Percentiles rank a stretch among this genome's conserved stretches.
These are phyloP conservation scores for Diutina neorugosa DNA, from an alignment of 1,139 yeast genomes.

Conservation along the genomic window DNA sequence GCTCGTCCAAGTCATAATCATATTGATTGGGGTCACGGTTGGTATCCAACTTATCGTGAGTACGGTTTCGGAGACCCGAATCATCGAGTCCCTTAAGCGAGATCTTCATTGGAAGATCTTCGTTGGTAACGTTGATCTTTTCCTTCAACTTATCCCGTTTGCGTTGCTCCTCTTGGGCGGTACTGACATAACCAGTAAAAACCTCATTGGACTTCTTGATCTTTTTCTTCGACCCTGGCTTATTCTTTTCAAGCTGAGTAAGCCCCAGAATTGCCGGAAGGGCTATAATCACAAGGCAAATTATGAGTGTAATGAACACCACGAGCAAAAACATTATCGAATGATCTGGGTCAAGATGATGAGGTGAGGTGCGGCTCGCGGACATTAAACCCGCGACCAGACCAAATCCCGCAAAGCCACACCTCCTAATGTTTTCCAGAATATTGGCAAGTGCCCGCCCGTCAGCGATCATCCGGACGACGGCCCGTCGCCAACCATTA, in stretches of 20 bases:
- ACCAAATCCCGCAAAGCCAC: background rate
- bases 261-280: constrained; percentile 30
- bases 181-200: background rate
- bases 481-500: background rate
- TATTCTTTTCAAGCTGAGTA: constrained; percentile 17
- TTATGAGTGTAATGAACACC: constrained; percentile 14
- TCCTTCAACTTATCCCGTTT: constrained; percentile 12
- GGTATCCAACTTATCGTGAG: background rate
- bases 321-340: constrained; percentile 19
- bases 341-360: background rate
- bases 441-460: background rate
- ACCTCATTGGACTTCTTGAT: constrained; percentile 5
- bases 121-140: constrained; percentile 21
- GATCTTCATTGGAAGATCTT: constrained; percentile 28
- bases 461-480: background rate
- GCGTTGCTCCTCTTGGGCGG: background rate
- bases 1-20: constrained; percentile 2
- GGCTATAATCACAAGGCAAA: constrained; percentile 20
- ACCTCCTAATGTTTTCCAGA: background rate
- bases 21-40: background rate
- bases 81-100: background rate
- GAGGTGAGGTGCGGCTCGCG: background rate
- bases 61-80: background rate
- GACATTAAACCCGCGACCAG: background rate
- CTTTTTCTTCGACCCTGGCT: constrained; percentile 10